Conservation (phyloP, 2,329 filamentous ascomycete species). For the Penicillium paneum region DNA sequence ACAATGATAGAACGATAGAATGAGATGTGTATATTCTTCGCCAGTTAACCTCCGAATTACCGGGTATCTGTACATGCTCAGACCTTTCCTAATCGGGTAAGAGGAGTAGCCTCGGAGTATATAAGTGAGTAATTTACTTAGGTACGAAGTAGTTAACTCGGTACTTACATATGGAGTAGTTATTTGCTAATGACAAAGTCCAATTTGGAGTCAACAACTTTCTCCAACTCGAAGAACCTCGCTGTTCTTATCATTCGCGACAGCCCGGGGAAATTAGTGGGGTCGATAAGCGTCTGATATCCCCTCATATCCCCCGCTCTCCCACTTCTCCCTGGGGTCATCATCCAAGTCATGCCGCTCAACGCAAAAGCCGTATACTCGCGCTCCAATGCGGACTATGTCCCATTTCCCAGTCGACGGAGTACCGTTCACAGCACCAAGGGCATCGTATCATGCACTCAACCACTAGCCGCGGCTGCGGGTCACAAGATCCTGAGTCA, state of each 20-base stretch:
- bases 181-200: too few species aligned
- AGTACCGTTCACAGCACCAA: slow-evolving; percentile 92
- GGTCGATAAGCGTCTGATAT: not conserved
- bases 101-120: too few species aligned
- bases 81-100: too few species aligned
- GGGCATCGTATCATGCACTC: slow-evolving; percentile 85
- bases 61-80: not conserved
- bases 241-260: too few species aligned
- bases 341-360: slow-evolving; percentile 44
- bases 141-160: too few species aligned
- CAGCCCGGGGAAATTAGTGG: not conserved
- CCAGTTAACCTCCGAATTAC: not conserved
- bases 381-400: slow-evolving; percentile 44
- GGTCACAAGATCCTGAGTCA: slow-evolving; percentile 79
- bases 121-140: too few species aligned
- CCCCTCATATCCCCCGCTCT: not conserved
- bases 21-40: not conserved
- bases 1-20: not conserved
- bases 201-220: not conserved
- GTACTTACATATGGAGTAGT: too few species aligned
- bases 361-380: slow-evolving; percentile 51
- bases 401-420: slow-evolving; percentile 62
- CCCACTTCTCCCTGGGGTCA: not conserved
- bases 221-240: slow-evolving; percentile 2
- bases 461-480: slow-evolving; percentile 84